Percentiles rank a stretch among this genome's conserved stretches.
Conservation (phyloP, 1,284 basidiomycete species). For the Cutaneotrichosporon sp. region DNA sequence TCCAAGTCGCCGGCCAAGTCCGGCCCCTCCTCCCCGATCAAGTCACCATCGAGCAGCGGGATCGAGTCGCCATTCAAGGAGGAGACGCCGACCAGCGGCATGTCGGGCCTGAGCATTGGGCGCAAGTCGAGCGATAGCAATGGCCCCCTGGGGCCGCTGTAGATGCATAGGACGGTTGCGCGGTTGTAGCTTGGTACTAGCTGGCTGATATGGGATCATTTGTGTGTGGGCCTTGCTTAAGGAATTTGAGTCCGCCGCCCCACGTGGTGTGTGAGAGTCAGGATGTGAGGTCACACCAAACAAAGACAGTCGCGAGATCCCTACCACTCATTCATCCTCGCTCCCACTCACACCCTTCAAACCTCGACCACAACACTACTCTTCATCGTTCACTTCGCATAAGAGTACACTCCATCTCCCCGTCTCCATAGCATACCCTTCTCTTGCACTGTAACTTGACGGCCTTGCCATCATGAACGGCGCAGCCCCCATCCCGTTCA, state of each 20-base stretch:
- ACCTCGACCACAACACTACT: not conserved
- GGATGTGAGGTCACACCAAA: conserved; percentile 13
- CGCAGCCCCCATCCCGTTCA: conserved; percentile 43
- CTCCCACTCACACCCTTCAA: no score
- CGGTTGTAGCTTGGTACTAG: conserved; percentile 1
- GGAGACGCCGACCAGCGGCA: conserved; percentile 4
- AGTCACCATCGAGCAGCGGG: conserved; percentile 3
- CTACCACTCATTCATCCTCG: no score
- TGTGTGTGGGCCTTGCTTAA: not conserved
- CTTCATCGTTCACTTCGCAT: no score
- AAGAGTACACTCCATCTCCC: not conserved
- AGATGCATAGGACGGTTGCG: not conserved
- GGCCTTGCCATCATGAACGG: conserved; percentile 28
- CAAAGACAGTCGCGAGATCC: conserved; percentile 18
- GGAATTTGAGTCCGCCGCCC: not conserved
- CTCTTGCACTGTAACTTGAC: not conserved
- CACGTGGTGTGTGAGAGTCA: conserved; percentile 10
- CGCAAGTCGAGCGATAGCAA: conserved; percentile 12
- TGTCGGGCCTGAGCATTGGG: conserved; percentile 3
- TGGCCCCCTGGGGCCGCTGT: conserved; percentile 30
- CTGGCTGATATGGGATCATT: not conserved
- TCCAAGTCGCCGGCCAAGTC: conserved; percentile 15
- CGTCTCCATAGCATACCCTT: not conserved
- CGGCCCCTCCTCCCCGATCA: not conserved
- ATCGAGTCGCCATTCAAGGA: conserved; percentile 16